Evolutionary conservation across 2,329 filamentous ascomycete genomes (phyloP).

Genomic region (Colletotrichum chlorophyti): DNA sequence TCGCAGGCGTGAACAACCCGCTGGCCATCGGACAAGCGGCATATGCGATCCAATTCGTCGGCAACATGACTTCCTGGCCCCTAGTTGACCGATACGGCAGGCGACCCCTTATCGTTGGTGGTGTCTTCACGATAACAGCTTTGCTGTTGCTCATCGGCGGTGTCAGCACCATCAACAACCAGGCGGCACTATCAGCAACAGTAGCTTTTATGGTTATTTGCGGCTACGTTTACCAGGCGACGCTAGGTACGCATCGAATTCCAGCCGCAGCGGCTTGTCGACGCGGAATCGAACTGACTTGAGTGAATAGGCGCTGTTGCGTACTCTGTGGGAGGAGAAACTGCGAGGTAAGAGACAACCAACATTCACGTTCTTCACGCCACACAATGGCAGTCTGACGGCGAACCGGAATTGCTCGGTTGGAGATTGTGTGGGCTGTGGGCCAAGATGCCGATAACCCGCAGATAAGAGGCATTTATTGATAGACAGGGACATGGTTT

Average conservation of each 20-base stretch:
- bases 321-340: slow-evolving; percentile 39
- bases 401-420: neutral
- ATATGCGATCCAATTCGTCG: slow-evolving; percentile 37
- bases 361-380: neutral
- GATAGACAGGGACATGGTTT: slow-evolving; percentile 64
- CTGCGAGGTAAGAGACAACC: slow-evolving; percentile 34
- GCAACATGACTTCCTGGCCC: slow-evolving; percentile 39
- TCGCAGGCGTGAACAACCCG: slow-evolving; percentile 37
- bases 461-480: slow-evolving; percentile 56
- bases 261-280: neutral
- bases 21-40: slow-evolving; percentile 37
- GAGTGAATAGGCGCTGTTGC: slow-evolving; percentile 32
- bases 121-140: slow-evolving; percentile 35
- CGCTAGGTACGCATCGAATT: slow-evolving; percentile 26
- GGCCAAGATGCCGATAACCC: slow-evolving; percentile 58
- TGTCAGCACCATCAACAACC: slow-evolving; percentile 36
- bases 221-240: slow-evolving; percentile 38
- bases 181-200: slow-evolving; percentile 31
- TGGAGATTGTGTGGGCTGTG: no score
- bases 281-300: no score
- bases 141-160: slow-evolving; percentile 39
- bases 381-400: neutral
- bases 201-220: slow-evolving; percentile 38
- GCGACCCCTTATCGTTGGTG: slow-evolving; percentile 37
- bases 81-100: slow-evolving; percentile 39